Evolutionary conservation across 148 eudicot genomes (phyloP), one percentile per base, ranked within the genome.

Genomic region (Camellia lanceoleosa): DNA sequence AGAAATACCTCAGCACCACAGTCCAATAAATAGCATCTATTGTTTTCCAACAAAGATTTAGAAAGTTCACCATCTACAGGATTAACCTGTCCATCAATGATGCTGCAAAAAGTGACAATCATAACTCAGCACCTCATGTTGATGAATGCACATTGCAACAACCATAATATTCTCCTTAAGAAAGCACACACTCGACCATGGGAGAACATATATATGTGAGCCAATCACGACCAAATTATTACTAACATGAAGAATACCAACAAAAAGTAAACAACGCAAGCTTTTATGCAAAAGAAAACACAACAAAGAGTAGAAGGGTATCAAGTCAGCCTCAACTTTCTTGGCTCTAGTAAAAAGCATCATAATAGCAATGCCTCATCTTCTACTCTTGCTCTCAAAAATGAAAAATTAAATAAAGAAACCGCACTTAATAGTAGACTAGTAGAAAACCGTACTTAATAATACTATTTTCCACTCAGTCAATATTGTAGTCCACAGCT

Each of bases 1-100:
- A 97, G 71, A 86, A 91, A 97, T 71, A 97, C 85, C 91, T 97
- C 97, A 60, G 89, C 86, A 51, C 99, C 99, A 85, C 99, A 89
- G 87, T 97, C 99, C 83, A 97, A 83, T 55, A 97, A 66, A 84
- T 88, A 97, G 78, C 97, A 97, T 80, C 88, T 89, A 81, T 91
- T 86, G 79, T 91, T 97, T 85, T 97, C 97, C 85, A 97, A 83
- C 81, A 87, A 73, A 63, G 96, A 92, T 84, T 94, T 97, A n/a
- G 98, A 85, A 85, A 94, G 92, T 83, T 97, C 98, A 70, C 87
- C 96, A 82, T 90, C 97, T 74, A 86, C 60, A 23, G 68, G 78
- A 62, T 88, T 88, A 59, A 83, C 92, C 87, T 90, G 85, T 68
- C 97, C 93, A 84, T 86, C 97, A 61, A 65, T 77, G 77, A 97